These are phyloP conservation scores for Diophrys appendiculata DNA, from an alignment of 73 alveolate species.

Conservation along the genomic window DNA sequence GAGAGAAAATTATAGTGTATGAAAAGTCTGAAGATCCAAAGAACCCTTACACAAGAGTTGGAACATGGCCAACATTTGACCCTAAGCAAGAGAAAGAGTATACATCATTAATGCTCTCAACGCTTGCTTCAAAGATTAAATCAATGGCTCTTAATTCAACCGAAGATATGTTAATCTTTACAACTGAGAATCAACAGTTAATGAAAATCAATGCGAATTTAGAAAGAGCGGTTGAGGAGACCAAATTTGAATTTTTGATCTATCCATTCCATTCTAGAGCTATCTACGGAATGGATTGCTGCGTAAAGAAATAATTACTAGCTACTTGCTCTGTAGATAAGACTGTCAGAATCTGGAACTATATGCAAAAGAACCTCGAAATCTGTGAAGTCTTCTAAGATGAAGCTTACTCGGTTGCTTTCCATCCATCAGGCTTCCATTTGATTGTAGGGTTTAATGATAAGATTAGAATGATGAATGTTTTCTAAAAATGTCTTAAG, in stretches of 20 bases:
- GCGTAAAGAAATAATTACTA: constrained; percentile 97
- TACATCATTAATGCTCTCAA: constrained; percentile 45
- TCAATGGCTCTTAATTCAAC: constrained; percentile 44
- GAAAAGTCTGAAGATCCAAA: constrained; percentile 84
- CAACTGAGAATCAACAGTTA: constrained; percentile 60
- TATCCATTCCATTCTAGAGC: constrained; percentile 75
- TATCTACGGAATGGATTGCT: constrained; percentile 95
- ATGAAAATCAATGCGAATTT: constrained; percentile 53
- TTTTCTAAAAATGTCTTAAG: constrained; percentile 67
- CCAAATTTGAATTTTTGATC: constrained; percentile 62
- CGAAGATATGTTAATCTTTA: constrained; percentile 58
- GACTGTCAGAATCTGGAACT: constrained; percentile 98
- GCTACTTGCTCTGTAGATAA: constrained; percentile 99
- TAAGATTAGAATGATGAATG: constrained; percentile 95
- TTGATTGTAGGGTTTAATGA: constrained; percentile 95
- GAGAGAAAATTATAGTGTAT: constrained; percentile 76
- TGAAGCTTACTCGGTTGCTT: constrained; percentile 89
- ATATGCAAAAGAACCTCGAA: constrained; percentile 90
- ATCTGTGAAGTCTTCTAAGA: constrained; percentile 88
- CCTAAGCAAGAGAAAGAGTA: constrained; percentile 63
- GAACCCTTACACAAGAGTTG: constrained; percentile 60
- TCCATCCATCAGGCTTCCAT: constrained; percentile 96
- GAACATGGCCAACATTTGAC: constrained; percentile 61
- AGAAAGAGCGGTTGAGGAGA: constrained; percentile 56
- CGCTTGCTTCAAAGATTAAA: constrained; percentile 49